Conservation (phyloP, 139 green algal genomes). For the Ettlia oleoabundans region DNA sequence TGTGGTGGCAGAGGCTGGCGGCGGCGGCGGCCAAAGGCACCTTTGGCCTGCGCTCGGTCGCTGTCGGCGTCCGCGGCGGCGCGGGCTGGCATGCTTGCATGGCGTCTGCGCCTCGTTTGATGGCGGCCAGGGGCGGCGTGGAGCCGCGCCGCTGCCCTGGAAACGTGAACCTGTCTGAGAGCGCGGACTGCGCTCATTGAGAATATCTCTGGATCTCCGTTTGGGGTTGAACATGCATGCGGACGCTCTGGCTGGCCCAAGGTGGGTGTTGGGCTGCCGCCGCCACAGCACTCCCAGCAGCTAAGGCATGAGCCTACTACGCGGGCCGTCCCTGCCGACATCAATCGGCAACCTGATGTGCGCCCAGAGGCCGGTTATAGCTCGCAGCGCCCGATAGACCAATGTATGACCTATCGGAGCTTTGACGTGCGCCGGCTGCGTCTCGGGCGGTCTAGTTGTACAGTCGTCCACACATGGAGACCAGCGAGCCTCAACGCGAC, state of each 20-base stretch:
- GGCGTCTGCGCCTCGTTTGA: background rate
- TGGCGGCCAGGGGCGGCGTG: background rate
- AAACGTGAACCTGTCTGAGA: background rate
- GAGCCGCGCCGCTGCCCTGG: background rate
- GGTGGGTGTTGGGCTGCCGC: background rate
- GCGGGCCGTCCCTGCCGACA: too few species aligned
- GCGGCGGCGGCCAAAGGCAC: background rate
- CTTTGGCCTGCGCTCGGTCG: background rate
- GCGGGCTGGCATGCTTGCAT: background rate
- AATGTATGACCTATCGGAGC: too few species aligned
- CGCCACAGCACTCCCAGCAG: background rate
- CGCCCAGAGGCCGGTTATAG: too few species aligned
- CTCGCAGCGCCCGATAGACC: too few species aligned
- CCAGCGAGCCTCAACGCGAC: too few species aligned
- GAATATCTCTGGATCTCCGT: background rate
- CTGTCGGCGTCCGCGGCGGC: background rate
- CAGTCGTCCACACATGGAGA: too few species aligned
- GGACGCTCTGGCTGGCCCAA: background rate
- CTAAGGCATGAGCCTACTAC: background rate
- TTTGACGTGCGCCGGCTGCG: too few species aligned
- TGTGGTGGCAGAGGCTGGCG: background rate
- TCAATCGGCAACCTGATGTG: too few species aligned
- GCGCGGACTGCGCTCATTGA: background rate
- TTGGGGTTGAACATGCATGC: background rate
- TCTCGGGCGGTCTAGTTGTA: too few species aligned